Conservation (phyloP, 2,329 filamentous ascomycete genomes). For the Aurifilum marmelostoma region DNA sequence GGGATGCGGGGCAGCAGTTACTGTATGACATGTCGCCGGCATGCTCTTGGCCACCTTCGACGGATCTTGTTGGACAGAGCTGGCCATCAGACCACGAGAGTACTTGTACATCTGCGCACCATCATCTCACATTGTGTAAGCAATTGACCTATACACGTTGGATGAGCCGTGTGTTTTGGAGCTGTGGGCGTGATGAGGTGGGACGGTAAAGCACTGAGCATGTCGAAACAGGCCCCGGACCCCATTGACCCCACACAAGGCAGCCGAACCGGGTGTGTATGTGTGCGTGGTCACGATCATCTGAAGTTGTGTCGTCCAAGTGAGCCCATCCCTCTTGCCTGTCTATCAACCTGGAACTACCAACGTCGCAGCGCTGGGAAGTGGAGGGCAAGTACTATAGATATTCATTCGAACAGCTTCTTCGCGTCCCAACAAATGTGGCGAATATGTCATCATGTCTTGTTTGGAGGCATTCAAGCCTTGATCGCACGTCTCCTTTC, state of each 20-base stretch:
- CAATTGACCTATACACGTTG: background rate
- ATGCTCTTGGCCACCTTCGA: background rate
- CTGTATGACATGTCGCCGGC: background rate
- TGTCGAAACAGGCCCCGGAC: background rate
- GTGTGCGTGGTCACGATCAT: background rate
- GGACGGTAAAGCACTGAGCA: background rate
- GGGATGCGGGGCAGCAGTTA: background rate
- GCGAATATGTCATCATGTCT: background rate
- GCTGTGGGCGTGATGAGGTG: background rate
- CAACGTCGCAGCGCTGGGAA: background rate
- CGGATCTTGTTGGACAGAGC: background rate
- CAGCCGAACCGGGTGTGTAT: background rate
- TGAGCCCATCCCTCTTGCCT: background rate
- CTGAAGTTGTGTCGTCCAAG: background rate
- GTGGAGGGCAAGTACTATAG: background rate
- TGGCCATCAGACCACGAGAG: background rate
- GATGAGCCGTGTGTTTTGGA: background rate
- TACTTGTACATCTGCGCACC: background rate
- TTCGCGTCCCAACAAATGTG: background rate
- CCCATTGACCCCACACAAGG: background rate
- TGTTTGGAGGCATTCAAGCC: background rate
- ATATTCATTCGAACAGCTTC: background rate
- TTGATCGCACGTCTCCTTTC: background rate
- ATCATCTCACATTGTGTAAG: background rate
- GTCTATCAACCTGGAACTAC: background rate